phyloP scores from a whole-genome alignment of 2,329 filamentous ascomycete genomes.

The Emergomyces africanus region DNA sequence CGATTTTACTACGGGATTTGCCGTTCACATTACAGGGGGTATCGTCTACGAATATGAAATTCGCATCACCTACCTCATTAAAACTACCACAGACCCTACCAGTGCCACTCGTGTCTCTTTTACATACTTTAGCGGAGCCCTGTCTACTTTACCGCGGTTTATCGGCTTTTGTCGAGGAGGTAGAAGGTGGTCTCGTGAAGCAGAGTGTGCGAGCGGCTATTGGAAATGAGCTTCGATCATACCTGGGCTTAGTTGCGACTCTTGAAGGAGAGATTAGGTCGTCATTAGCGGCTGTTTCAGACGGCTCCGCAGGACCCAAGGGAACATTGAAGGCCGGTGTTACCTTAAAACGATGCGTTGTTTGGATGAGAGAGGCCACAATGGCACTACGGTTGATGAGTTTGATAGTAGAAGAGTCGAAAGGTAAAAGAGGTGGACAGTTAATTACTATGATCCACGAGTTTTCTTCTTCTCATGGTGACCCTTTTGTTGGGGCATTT shows the following conservation, averaged over 20 bases:
- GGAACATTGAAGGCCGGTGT: conserved; percentile 78
- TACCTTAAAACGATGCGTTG: conserved; percentile 85
- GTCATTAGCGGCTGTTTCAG: conserved; percentile 54
- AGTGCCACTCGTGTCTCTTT: conserved; percentile 68
- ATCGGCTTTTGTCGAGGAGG: conserved; percentile 67
- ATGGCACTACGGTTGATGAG: conserved; percentile 92
- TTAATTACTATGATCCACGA: conserved; percentile 87
- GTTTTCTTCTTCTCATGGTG: conserved; percentile 86
- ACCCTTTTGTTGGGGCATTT: conserved; percentile 87
- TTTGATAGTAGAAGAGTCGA: conserved; percentile 82
- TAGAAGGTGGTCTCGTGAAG: conserved; percentile 70
- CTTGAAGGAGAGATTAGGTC: conserved; percentile 83
- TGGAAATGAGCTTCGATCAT: conserved; percentile 70
- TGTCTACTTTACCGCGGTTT: conserved; percentile 80
- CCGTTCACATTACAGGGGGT: conserved; percentile 89
- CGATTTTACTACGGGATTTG: conserved; percentile 60
- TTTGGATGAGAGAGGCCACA: conserved; percentile 95
- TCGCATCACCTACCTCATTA: conserved; percentile 54
- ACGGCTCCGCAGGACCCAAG: conserved; percentile 42
- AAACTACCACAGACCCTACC: conserved; percentile 69
- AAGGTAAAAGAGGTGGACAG: conserved; percentile 69
- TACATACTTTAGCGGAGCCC: conserved; percentile 84
- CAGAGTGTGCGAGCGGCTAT: conserved; percentile 88
- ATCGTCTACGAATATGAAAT: conserved; percentile 72
- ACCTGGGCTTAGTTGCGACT: conserved; percentile 80